phyloP scores from a whole-genome alignment of 2,329 filamentous ascomycete species.

The Calonectria pseudoreteaudii region DNA sequence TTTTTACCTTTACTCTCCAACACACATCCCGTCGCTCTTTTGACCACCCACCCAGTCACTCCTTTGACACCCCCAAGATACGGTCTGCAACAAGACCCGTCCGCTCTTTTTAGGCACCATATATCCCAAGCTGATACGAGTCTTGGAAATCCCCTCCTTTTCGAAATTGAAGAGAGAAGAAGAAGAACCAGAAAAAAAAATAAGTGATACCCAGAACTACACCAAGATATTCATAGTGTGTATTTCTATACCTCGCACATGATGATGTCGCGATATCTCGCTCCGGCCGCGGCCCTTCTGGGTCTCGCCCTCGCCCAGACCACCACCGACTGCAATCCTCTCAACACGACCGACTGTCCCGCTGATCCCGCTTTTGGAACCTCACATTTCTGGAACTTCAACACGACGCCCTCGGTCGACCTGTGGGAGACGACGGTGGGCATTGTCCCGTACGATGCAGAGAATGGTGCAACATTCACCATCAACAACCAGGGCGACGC shows the following conservation, averaged over 20 bases:
- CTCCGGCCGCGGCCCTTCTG: conserved; percentile 53
- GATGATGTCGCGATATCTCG: conserved; percentile 45
- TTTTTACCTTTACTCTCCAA: conserved; percentile 1
- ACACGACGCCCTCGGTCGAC: conserved; percentile 66
- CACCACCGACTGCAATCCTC: conserved; percentile 72
- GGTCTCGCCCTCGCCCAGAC: conserved; percentile 76
- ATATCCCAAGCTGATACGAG: neutral
- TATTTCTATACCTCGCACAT: conserved; percentile 1
- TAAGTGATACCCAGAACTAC: conserved; percentile 8
- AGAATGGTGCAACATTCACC: conserved; percentile 77
- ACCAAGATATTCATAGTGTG: neutral
- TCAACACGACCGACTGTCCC: conserved; percentile 12
- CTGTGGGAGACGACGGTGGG: conserved; percentile 79
- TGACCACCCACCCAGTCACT: conserved; percentile 6
- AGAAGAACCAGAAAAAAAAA: neutral
- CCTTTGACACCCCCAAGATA: neutral
- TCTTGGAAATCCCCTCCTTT: neutral
- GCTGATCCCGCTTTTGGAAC: conserved; percentile 76
- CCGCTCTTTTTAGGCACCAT: neutral
- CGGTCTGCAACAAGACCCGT: neutral
- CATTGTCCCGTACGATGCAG: conserved; percentile 68
- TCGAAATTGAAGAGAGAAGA: neutral
- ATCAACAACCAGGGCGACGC: conserved; percentile 78
- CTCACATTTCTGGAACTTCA: conserved; percentile 73
- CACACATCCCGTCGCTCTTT: neutral